These are phyloP conservation scores for Naganishia friedmannii DNA, from an alignment of 768 basidiomycete genomes.

Conservation along the genomic window DNA sequence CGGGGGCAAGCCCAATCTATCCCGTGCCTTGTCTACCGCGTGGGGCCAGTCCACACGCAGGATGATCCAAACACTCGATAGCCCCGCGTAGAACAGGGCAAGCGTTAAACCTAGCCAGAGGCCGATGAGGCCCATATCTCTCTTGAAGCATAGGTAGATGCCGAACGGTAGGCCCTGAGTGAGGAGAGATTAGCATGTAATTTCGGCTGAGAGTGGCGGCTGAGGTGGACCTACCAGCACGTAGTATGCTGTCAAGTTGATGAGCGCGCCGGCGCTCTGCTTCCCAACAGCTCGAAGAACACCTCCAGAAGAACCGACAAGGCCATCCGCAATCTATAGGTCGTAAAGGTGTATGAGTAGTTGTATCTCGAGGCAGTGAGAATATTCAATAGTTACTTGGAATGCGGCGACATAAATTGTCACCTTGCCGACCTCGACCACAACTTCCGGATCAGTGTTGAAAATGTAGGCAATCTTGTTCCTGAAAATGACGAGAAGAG, in stretches of 20 bases:
- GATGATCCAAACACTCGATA: constrained; percentile 21
- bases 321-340: constrained; percentile 79
- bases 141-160: constrained; percentile 69
- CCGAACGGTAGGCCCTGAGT: constrained; percentile 71
- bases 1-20: constrained; percentile 22
- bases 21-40: constrained; percentile 28
- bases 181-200: not conserved
- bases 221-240: constrained; percentile 58
- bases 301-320: constrained; percentile 66
- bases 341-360: not conserved
- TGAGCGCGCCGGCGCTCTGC: constrained; percentile 68
- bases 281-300: constrained; percentile 80
- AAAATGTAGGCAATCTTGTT: constrained; percentile 71
- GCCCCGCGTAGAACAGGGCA: constrained; percentile 26
- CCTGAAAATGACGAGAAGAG: constrained; percentile 63
- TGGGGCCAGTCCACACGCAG: constrained; percentile 25
- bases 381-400: constrained; percentile 45
- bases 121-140: constrained; percentile 63
- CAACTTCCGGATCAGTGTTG: constrained; percentile 64
- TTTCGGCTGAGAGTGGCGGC: not conserved
- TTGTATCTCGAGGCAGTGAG: not conserved
- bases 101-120: constrained; percentile 74
- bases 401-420: constrained; percentile 65
- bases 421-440: constrained; percentile 64
- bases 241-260: constrained; percentile 82